phyloP scores from a whole-genome alignment of 1,139 yeast genomes.

The Hyphopichia wangnamkhiaoensis region DNA sequence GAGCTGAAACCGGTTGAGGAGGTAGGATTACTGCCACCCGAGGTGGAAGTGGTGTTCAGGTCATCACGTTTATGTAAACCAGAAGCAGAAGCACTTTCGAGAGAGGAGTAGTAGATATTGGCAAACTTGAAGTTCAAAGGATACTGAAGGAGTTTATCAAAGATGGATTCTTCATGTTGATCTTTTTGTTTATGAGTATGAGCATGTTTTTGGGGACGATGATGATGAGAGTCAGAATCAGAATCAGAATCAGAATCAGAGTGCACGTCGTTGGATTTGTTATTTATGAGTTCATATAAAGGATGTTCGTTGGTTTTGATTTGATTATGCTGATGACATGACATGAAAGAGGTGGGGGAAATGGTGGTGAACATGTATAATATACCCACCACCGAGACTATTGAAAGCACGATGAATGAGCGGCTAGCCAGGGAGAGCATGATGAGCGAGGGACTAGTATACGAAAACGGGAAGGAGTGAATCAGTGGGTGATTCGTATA shows the following conservation, averaged over 20 bases:
- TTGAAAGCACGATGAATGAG: slow-evolving; percentile 1
- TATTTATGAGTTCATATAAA: background rate
- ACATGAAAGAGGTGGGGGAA: background rate
- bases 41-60: background rate
- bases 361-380: slow-evolving; percentile 3
- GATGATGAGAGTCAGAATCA: too few species aligned
- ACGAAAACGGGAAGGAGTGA: too few species aligned
- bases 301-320: background rate
- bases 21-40: background rate
- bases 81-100: background rate
- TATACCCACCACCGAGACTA: slow-evolving; percentile 3
- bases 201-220: too few species aligned
- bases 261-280: too few species aligned
- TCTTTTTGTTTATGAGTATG: background rate
- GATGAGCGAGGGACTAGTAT: background rate
- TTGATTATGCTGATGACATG: background rate
- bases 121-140: background rate
- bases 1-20: background rate
- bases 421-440: background rate
- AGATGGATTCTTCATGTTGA: background rate
- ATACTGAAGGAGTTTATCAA: slow-evolving; percentile 1
- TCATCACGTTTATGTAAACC: too few species aligned
- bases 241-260: too few species aligned
- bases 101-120: background rate
- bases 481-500: too few species aligned